Evolutionary conservation across 345 rosid genomes (phyloP), one percentile per base, ranked within the genome.

Genomic region (Rhizophora apiculata): DNA sequence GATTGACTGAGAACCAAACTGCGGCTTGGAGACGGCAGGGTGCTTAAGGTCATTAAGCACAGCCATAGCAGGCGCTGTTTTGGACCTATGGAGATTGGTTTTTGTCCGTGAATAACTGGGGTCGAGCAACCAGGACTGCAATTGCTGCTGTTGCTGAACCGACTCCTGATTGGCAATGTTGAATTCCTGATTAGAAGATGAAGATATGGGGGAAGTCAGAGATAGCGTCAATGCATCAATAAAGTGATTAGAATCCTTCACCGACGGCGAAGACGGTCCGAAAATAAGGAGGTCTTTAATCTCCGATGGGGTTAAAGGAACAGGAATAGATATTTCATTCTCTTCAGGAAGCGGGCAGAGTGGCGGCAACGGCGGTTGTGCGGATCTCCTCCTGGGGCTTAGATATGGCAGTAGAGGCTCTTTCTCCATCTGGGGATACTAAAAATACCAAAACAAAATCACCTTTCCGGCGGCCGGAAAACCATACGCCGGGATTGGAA

Each of bases 11-110:
- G 88, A 76, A 11, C 80, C 84, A 55, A 78, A 63, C 62, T 84
- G 83, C 52, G 89, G 89, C 77, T 83, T 84, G 6, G 78, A 67
- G 31, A 75, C 62, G 1, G 61, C 51, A 13, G 82, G 78, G 62
- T 71, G 73, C 21, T 67, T 30, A 51, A 74, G 8, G 60, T 88
- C 88, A 63, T 83, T 86, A 73, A 88, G 87, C 6, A 78, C 88
- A 39, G 86, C 88, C 86, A 95, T 86, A 34, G 97, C 89, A 1
- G 99, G 96, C 8, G 96, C 96, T 1, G 97, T 88, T 72, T 83
- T 92, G 60, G 88, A 86, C 69, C 97, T 78, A 83, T 92, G 97
- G 51, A 82, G 87, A 69, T 75, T 76, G 54, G 68, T 66, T 52
- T 62, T 80, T 46, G 46, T 24, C 74, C 79, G 48, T 69, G 63